A percentile compares a stretch with the other conserved stretches of the same genome.
Conservation (phyloP, 2,329 filamentous ascomycete species). For the Verticillium nubilum region DNA sequence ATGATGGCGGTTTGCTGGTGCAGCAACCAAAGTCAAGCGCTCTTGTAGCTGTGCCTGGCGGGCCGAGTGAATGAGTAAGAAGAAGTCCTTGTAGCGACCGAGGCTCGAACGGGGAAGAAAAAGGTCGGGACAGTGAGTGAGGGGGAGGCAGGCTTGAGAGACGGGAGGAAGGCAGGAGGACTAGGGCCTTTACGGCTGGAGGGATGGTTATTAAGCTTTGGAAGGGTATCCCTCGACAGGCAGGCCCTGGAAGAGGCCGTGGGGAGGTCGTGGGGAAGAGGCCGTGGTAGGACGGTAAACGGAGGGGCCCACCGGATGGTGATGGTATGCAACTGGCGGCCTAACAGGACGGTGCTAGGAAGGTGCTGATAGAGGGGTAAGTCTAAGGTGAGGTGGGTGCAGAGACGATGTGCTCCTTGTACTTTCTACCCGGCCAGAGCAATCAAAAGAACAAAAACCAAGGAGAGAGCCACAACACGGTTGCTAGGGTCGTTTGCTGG, state of each 20-base stretch:
- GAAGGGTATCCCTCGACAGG: not conserved
- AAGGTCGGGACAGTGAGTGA: not conserved
- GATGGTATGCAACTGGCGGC: not conserved
- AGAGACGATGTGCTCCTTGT: not conserved
- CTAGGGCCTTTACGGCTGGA: not conserved
- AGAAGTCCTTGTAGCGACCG: not conserved
- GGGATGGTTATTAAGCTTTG: not conserved
- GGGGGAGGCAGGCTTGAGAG: not conserved
- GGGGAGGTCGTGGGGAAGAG: not conserved
- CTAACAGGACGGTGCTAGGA: not conserved
- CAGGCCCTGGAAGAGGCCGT: not conserved
- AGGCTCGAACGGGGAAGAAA: not conserved
- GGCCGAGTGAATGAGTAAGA: not conserved
- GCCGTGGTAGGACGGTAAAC: not conserved
- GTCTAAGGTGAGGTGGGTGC: not conserved
- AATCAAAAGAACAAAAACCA: not conserved
- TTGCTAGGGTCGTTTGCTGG: not conserved
- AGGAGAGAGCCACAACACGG: not conserved
- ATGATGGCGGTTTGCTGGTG: not conserved
- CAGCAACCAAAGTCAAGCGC: not conserved
- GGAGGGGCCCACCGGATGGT: not conserved
- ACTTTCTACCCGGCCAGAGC: not conserved
- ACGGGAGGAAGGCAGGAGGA: not conserved
- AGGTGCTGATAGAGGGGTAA: not conserved
- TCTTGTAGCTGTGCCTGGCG: not conserved